These are phyloP conservation scores for Castanea crenata DNA, from an alignment of 306 rosid genomes.

Conservation along the genomic window DNA sequence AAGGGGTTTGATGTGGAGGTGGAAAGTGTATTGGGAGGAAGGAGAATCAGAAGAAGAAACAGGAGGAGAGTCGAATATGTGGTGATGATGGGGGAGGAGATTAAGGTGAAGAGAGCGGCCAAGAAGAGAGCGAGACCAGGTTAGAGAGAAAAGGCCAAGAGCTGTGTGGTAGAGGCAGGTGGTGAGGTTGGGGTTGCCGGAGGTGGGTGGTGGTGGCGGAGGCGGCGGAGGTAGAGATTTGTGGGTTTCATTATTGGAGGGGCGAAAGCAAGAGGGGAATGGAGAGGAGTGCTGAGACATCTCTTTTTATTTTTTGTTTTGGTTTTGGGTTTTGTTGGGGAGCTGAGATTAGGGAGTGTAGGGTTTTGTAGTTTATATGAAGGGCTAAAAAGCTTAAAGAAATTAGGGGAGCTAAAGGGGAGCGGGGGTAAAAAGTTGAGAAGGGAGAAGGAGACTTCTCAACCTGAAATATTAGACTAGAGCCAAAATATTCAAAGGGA, in stretches of 20 bases:
- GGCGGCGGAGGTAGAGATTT: conserved; percentile 1
- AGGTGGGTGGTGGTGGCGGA: conserved; percentile 33
- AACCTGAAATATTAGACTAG: background rate
- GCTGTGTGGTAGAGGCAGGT: conserved; percentile 77
- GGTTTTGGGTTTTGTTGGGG: background rate
- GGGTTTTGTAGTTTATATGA: background rate
- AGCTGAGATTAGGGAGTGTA: background rate
- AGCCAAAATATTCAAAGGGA: too few relatives aligned
- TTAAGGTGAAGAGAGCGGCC: conserved; percentile 78
- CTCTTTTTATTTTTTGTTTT: background rate
- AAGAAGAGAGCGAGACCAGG: conserved; percentile 86
- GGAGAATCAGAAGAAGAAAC: background rate
- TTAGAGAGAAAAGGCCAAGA: conserved; percentile 61
- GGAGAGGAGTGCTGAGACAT: conserved; percentile 53
- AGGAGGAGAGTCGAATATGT: conserved; percentile 62
- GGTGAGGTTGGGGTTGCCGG: conserved; percentile 68
- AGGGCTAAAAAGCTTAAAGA: background rate
- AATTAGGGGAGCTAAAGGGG: background rate
- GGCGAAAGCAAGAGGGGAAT: conserved; percentile 64
- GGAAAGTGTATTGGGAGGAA: conserved; percentile 35
- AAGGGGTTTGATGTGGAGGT: conserved; percentile 67
- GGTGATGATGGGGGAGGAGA: conserved; percentile 39
- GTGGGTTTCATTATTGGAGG: conserved; percentile 29
- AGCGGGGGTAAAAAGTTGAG: background rate
- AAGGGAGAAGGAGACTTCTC: background rate